These are phyloP conservation scores for Vitis labrusca DNA, from an alignment of 164 flowering plant species.

Conservation along the genomic window DNA sequence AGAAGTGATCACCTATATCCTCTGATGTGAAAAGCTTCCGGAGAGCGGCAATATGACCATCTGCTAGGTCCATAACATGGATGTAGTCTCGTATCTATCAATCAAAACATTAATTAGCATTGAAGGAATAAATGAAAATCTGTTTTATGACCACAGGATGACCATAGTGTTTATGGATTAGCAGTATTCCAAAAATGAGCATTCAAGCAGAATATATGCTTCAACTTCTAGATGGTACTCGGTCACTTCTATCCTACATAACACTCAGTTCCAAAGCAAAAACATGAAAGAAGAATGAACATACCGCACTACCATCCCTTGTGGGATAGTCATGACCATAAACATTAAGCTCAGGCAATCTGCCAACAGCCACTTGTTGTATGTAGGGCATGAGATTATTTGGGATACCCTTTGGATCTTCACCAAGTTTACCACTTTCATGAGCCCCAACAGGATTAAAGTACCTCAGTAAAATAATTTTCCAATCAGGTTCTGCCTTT, in stretches of 20 bases:
- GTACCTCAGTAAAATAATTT: constrained; percentile 76
- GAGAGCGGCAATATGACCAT: constrained; percentile 85
- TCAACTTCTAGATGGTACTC: too few relatives aligned
- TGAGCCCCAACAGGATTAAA: constrained; percentile 97
- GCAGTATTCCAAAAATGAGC: background rate
- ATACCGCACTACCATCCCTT: constrained; percentile 90
- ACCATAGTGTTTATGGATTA: background rate
- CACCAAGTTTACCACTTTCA: constrained; percentile 87
- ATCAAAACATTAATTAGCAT: background rate
- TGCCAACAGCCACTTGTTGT: constrained; percentile 94
- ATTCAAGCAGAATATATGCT: too few relatives aligned
- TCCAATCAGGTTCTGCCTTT: constrained; percentile 86
- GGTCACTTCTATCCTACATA: too few relatives aligned
- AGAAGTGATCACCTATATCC: constrained; percentile 47
- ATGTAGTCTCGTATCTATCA: constrained; percentile 76
- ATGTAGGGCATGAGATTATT: constrained; percentile 96
- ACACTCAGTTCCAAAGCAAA: background rate
- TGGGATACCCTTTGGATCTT: constrained; percentile 96
- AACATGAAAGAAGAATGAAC: constrained; percentile 4
- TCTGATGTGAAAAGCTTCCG: constrained; percentile 52
- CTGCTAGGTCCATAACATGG: constrained; percentile 88
- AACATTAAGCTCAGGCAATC: constrained; percentile 86
- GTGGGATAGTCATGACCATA: constrained; percentile 94
- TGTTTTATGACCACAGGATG: background rate
- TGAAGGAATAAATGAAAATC: background rate